A percentile compares a stretch with the other conserved stretches of the same genome.
phyloP scores from a whole-genome alignment of 805 yeast genomes.

The Metschnikowia hibisci region DNA sequence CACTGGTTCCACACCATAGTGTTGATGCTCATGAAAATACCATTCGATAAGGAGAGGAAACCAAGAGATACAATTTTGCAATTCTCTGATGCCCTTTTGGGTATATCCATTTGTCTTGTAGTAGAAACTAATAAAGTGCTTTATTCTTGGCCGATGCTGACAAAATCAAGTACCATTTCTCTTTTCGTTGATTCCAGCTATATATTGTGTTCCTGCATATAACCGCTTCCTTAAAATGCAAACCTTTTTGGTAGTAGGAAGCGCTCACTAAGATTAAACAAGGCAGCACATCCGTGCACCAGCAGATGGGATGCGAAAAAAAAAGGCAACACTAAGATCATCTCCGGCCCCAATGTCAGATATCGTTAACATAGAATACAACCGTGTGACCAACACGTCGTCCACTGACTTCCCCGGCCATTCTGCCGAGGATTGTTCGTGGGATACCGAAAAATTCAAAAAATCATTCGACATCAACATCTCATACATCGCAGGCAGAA shows the following conservation, averaged over 20 bases:
- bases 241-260: too few species aligned
- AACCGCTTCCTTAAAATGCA: not conserved
- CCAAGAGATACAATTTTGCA: too few species aligned
- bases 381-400: conserved; percentile 85
- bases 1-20: too few species aligned
- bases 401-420: conserved; percentile 93
- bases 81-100: too few species aligned
- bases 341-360: conserved; percentile 28
- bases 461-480: conserved; percentile 63
- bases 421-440: conserved; percentile 60
- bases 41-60: too few species aligned
- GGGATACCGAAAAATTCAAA: conserved; percentile 83
- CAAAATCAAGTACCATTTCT: too few species aligned
- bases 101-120: too few species aligned
- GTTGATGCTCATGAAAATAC: too few species aligned
- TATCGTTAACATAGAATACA: conserved; percentile 82
- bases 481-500: conserved; percentile 58
- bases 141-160: too few species aligned
- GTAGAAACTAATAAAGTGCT: too few species aligned
- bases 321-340: conserved; percentile 1
- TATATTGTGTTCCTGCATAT: too few species aligned
- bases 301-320: conserved; percentile 8
- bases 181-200: too few species aligned
- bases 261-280: not conserved
- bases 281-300: conserved; percentile 9